These are phyloP conservation scores for Sphagnurus paluster DNA, from an alignment of 1,284 basidiomycete genomes.

Conservation along the genomic window DNA sequence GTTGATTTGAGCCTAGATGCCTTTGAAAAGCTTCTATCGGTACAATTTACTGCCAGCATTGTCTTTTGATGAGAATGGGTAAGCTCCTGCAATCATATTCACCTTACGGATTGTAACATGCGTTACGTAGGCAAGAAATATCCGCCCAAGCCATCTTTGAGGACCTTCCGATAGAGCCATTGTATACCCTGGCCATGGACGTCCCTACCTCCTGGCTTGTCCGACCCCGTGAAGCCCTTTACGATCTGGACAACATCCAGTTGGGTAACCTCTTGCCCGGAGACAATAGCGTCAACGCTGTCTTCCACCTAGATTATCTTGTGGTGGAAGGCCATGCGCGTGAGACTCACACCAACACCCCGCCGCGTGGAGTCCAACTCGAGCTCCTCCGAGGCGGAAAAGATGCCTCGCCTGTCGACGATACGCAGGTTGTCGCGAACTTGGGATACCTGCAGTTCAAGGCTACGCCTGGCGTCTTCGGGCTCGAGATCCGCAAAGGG, in stretches of 20 bases:
- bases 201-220: constrained; percentile 91
- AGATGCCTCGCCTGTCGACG: constrained; percentile 59
- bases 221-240: constrained; percentile 83
- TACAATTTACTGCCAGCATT: constrained; percentile 66
- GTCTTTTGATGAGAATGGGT: constrained; percentile 76
- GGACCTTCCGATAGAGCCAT: constrained; percentile 63
- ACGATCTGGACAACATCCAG: constrained; percentile 96
- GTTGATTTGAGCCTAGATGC: constrained; percentile 52
- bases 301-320: constrained; percentile 89
- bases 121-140: constrained; percentile 49
- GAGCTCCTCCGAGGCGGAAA: constrained; percentile 57
- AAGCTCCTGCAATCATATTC: constrained; percentile 23
- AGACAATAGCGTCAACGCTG: constrained; percentile 71
- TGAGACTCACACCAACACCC: constrained; percentile 59
- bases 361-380: constrained; percentile 85
- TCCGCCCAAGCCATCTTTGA: constrained; percentile 50
- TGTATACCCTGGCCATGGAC: constrained; percentile 92
- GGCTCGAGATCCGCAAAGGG: constrained; percentile 81
- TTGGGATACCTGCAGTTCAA: constrained; percentile 97
- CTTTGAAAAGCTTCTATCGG: constrained; percentile 93
- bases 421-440: constrained; percentile 91
- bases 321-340: constrained; percentile 94
- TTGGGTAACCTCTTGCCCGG: constrained; percentile 63
- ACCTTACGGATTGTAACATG: not conserved
- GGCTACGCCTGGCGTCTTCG: constrained; percentile 86